These are phyloP conservation scores for Porcisia hertigi DNA, from an alignment of 208 protist genomes.

Conservation along the genomic window DNA sequence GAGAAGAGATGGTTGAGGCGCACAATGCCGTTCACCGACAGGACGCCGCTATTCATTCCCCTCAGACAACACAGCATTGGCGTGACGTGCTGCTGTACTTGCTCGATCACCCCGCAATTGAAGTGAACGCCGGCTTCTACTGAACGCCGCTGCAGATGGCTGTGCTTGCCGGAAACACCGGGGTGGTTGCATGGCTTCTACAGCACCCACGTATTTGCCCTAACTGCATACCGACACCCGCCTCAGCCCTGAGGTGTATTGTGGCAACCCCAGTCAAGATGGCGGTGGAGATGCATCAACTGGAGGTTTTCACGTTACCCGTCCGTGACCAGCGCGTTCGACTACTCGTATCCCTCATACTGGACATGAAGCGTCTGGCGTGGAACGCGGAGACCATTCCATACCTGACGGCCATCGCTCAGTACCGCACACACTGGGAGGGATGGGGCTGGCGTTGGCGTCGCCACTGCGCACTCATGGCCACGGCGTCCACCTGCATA, in stretches of 20 bases:
- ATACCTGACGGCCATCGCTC: conserved; percentile 35
- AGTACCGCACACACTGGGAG: conserved; percentile 34
- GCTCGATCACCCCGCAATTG: conserved; percentile 38
- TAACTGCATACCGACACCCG: conserved; percentile 26
- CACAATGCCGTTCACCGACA: conserved; percentile 2
- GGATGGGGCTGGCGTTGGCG: conserved; percentile 45
- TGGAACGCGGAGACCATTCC: conserved; percentile 22
- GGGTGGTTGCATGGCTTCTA: conserved; percentile 34
- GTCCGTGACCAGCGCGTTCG: conserved; percentile 30
- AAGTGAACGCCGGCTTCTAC: conserved; percentile 48
- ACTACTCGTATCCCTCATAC: conserved; percentile 27
- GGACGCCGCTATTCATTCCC: conserved; percentile 3
- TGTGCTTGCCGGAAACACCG: conserved; percentile 18
- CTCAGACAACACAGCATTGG: conserved; percentile 13
- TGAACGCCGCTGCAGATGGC: conserved; percentile 44
- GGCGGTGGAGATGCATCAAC: conserved; percentile 21
- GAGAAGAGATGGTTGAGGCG: background rate
- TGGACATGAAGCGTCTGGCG: conserved; percentile 33
- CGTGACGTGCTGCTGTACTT: conserved; percentile 34
- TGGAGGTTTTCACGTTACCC: conserved; percentile 32
- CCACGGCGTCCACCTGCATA: conserved; percentile 2
- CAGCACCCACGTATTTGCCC: conserved; percentile 31
- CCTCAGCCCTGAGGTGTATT: conserved; percentile 15
- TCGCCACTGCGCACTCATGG: conserved; percentile 24
- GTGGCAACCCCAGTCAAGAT: conserved; percentile 33